Evolutionary conservation across 495 filamentous ascomycete genomes (phyloP).

Genomic region (Delitschia confertaspora): DNA sequence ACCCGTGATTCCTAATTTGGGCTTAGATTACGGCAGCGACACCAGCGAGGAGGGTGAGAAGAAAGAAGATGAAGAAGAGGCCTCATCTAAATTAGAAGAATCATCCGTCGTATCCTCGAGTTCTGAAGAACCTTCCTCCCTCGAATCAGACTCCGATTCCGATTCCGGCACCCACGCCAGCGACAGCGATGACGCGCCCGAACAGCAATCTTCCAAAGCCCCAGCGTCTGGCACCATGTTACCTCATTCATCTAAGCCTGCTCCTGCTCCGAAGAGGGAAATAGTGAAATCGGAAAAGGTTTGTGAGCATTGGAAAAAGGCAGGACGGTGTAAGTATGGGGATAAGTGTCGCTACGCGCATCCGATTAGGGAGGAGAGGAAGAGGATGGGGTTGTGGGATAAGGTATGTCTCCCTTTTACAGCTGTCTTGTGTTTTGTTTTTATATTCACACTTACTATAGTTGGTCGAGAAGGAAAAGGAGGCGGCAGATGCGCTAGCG

Average conservation of each 20-base stretch:
- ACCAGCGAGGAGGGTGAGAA: constrained; percentile 1
- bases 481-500: constrained; percentile 27
- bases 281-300: too few species aligned
- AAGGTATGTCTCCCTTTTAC: neutral
- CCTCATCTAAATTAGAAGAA: constrained; percentile 3
- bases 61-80: neutral
- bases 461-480: constrained; percentile 32
- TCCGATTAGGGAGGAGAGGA: constrained; percentile 5
- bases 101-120: constrained; percentile 23
- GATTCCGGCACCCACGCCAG: constrained; percentile 5
- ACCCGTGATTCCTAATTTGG: constrained; percentile 6
- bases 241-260: too few species aligned
- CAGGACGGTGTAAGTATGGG: constrained; percentile 21
- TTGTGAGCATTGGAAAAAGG: constrained; percentile 9
- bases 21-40: constrained; percentile 19
- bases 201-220: constrained; percentile 18
- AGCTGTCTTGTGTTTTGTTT: neutral
- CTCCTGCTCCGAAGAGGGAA: too few species aligned
- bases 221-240: too few species aligned
- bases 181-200: constrained; percentile 18
- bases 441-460: neutral
- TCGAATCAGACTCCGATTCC: constrained; percentile 3
- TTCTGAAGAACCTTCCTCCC: neutral
- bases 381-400: constrained; percentile 11
- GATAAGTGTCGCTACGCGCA: constrained; percentile 13